Conservation (phyloP, 1,139 yeast species). For the Entelexis sorbosivorans region DNA sequence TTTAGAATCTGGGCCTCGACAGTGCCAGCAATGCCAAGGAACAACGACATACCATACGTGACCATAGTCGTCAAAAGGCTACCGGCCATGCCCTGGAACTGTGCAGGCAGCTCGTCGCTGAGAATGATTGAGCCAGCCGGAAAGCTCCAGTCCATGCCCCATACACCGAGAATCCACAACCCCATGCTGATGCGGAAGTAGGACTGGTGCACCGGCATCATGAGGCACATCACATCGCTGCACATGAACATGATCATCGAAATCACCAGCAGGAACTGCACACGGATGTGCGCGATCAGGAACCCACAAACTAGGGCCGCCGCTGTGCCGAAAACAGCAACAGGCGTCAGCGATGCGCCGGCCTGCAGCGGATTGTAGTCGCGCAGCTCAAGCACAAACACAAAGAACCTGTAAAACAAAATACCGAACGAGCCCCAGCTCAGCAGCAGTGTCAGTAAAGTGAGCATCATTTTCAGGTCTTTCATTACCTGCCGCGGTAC, state of each 20-base stretch:
- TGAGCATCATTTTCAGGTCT: constrained; percentile 11
- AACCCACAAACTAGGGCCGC: constrained; percentile 36
- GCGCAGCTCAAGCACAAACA: constrained; percentile 29
- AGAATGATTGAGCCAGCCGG: constrained; percentile 51
- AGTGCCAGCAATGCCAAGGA: constrained; percentile 55
- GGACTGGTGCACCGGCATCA: constrained; percentile 38
- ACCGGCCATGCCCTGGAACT: constrained; percentile 56
- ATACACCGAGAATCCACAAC: constrained; percentile 37
- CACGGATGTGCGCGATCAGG: constrained; percentile 34
- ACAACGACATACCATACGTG: constrained; percentile 52
- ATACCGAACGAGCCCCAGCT: constrained; percentile 23
- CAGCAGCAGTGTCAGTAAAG: constrained; percentile 15
- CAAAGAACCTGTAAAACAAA: constrained; percentile 29
- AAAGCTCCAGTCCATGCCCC: constrained; percentile 57
- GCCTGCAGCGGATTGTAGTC: constrained; percentile 27
- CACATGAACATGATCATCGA: constrained; percentile 40
- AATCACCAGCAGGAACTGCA: constrained; percentile 36
- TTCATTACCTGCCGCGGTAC: constrained; percentile 30
- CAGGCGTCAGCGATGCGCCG: constrained; percentile 18
- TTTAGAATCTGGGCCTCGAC: constrained; percentile 28
- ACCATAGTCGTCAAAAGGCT: constrained; percentile 51
- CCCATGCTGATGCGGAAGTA: constrained; percentile 48
- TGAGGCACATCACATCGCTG: constrained; percentile 37
- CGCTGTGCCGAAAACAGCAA: constrained; percentile 28
- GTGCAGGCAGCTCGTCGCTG: constrained; percentile 40